These are phyloP conservation scores for Phytophthora palmivora DNA, from an alignment of 352 stramenopile genomes.

Conservation along the genomic window DNA sequence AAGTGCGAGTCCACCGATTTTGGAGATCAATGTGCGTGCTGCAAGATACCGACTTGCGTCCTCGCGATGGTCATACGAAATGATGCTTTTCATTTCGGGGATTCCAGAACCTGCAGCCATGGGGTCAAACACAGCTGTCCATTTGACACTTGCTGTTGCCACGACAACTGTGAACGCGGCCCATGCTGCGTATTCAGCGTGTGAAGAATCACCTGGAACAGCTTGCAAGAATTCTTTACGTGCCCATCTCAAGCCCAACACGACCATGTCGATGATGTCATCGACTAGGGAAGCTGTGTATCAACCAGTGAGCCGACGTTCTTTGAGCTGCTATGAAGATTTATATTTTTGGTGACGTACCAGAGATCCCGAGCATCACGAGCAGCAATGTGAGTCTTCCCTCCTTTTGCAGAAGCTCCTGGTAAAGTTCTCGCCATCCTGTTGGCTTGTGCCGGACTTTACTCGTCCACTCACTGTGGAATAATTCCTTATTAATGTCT, in stretches of 20 bases:
- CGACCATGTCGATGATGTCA: constrained; percentile 40
- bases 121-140: constrained; percentile 52
- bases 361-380: constrained; percentile 52
- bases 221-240: constrained; percentile 19
- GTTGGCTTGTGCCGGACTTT: constrained; percentile 45
- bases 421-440: constrained; percentile 39
- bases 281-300: constrained; percentile 59
- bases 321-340: no score
- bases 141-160: constrained; percentile 44
- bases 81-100: constrained; percentile 83
- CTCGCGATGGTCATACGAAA: constrained; percentile 60
- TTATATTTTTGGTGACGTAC: constrained; percentile 29
- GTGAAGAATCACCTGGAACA: constrained; percentile 23
- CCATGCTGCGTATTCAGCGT: constrained; percentile 38
- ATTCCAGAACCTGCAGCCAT: constrained; percentile 70
- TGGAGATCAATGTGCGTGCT: constrained; percentile 66
- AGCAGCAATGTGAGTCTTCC: constrained; percentile 63
- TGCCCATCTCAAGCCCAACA: constrained; percentile 42
- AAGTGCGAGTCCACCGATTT: constrained; percentile 92
- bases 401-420: constrained; percentile 58
- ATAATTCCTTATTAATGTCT: constrained; percentile 22
- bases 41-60: constrained; percentile 57
- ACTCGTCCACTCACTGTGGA: constrained; percentile 50
- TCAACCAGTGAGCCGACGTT: neutral
- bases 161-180: constrained; percentile 44